Base-by-base conservation (phyloP, 306 rosid species). In the Ormosia semicastrata region DNA sequence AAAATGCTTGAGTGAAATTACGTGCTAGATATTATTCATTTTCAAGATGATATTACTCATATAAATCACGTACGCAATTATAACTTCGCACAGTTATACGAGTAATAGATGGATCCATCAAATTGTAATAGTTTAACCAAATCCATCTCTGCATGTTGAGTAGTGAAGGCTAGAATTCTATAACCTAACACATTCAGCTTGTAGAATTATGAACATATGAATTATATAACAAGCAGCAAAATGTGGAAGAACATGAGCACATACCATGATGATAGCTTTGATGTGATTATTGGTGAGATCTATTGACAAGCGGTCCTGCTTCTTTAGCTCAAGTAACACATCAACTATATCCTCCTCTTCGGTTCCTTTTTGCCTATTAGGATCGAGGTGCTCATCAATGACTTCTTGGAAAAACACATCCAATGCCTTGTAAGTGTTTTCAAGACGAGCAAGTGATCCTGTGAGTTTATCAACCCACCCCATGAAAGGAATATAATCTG, bases 221-320 rank as follows among this genome's bases (percentile, higher is more conserved):
- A 43, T 9, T 43, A 43, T 43, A 43, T 24, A 24, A 43, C 2
- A 9, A 43, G 12, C 49, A 8, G 49, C 49, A 43, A 8, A n/a
- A n/a, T n/a, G n/a, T 4, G 36, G 59, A 1, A 24, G 44, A 44
- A 13, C 12, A 46, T 29, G 75, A 46, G 7, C 12, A 44, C 58
- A 29, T 71, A 71, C 77, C 77, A 53, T 50, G 36, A 72, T 8
- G 65, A 72, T 3, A 53, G 65, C 77, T 72, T 71, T 76, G 62
- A 76, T 76, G 34, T 76, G 80, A 34, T 76, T 59, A 62, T 60
- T 3, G 44, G 62, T 76, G 72, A 76, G 79, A 7, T 75, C 58
- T 2, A 59, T 29, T 6, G 79, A 59, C 39, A 75, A 43, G 58
- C 6, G 54, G 10, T 37, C 50, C 17, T 64, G 53, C 34, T 49